phyloP scores from a whole-genome alignment of 352 stramenopile species.

The Phytophthora boehmeriae region DNA sequence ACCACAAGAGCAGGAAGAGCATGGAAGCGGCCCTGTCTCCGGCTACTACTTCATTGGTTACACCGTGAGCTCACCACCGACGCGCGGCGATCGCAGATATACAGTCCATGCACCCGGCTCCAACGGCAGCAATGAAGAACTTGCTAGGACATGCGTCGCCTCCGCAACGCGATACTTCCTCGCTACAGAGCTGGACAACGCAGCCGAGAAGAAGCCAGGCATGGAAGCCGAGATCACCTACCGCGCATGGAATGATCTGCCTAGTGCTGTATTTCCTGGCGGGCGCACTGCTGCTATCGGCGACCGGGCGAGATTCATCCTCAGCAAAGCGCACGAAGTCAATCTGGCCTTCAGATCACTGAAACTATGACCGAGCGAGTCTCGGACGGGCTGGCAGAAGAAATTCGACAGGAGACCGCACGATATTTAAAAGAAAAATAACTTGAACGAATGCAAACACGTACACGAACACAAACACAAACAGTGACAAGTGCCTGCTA shows the following conservation, averaged over 20 bases:
- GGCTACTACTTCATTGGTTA: slow-evolving; percentile 83
- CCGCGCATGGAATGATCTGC: slow-evolving; percentile 73
- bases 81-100: slow-evolving; percentile 16
- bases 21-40: slow-evolving; percentile 11
- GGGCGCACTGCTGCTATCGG: slow-evolving; percentile 64
- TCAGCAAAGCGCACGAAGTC: slow-evolving; percentile 71
- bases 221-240: slow-evolving; percentile 74
- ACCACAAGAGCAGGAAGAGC: slow-evolving; percentile 5
- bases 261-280: slow-evolving; percentile 61
- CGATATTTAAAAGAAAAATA: slow-evolving; percentile 45
- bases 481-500: background rate
- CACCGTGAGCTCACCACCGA: slow-evolving; percentile 36
- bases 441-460: slow-evolving; percentile 29
- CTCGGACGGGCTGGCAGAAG: background rate
- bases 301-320: slow-evolving; percentile 80
- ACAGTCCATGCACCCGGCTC: slow-evolving; percentile 7
- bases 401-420: slow-evolving; percentile 11
- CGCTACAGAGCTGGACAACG: slow-evolving; percentile 71
- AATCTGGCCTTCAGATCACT: slow-evolving; percentile 63
- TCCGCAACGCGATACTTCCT: slow-evolving; percentile 81
- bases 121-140: slow-evolving; percentile 28
- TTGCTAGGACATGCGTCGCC: slow-evolving; percentile 49
- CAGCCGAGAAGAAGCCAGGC: slow-evolving; percentile 54
- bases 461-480: slow-evolving; percentile 20
- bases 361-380: slow-evolving; percentile 25